Evolutionary conservation across 1,139 yeast species (phyloP).

Genomic region (Insectozyma bohioensis): DNA sequence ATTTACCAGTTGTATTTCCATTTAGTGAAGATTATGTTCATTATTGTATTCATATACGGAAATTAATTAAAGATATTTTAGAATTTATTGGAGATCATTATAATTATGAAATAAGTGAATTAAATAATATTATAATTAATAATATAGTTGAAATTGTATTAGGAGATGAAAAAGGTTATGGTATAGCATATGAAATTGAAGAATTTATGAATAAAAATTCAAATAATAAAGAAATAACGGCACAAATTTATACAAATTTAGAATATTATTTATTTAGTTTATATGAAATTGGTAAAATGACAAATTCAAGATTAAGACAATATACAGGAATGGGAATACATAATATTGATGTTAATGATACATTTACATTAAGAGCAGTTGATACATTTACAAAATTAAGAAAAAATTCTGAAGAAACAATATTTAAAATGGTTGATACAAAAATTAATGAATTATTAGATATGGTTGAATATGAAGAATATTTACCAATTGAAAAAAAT

Average conservation of each 20-base stretch:
- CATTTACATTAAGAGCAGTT: constrained; percentile 42
- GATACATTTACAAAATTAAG: constrained; percentile 60
- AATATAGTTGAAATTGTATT: constrained; percentile 69
- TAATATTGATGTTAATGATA: constrained; percentile 39
- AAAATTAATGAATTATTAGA: constrained; percentile 81
- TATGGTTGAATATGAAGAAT: constrained; percentile 84
- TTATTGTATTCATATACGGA: constrained; percentile 73
- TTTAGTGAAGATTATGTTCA: constrained; percentile 88
- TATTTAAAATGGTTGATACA: constrained; percentile 77
- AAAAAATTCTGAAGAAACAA: constrained; percentile 74
- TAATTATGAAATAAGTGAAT: constrained; percentile 43
- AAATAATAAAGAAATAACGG: constrained; percentile 82
- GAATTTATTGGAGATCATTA: constrained; percentile 70
- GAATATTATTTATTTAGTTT: constrained; percentile 76
- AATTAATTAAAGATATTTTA: constrained; percentile 54
- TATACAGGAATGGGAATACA: constrained; percentile 55
- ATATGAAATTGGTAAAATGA: constrained; percentile 52
- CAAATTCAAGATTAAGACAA: constrained; percentile 43
- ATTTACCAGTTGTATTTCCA: constrained; percentile 75
- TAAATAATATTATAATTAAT: constrained; percentile 51
- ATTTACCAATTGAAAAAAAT: constrained; percentile 46
- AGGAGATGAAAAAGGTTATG: constrained; percentile 46
- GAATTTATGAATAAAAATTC: constrained; percentile 59
- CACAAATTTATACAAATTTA: constrained; percentile 84
- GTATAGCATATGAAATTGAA: constrained; percentile 67